These are phyloP conservation scores for Geoglossum cookeanum DNA, from an alignment of 2,329 filamentous ascomycete species.

Conservation along the genomic window DNA sequence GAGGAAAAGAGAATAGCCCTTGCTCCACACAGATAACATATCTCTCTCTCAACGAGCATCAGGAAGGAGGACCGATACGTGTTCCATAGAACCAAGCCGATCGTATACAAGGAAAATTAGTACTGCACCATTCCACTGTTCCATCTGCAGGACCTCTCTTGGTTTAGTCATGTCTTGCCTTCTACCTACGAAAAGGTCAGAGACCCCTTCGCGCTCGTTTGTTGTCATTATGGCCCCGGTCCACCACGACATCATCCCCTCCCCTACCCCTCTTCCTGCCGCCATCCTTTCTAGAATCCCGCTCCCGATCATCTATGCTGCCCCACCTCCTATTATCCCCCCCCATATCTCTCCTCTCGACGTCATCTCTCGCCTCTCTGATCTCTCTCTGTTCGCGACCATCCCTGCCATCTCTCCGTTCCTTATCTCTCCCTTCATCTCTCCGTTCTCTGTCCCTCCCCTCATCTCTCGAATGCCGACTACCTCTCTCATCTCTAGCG, in stretches of 20 bases:
- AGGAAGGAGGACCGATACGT: background rate
- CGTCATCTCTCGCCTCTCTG: background rate
- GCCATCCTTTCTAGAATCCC: constrained; percentile 1
- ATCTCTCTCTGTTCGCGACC: background rate
- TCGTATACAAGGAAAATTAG: background rate
- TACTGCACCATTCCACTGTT: background rate
- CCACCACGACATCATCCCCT: background rate
- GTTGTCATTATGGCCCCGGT: background rate
- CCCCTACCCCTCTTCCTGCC: constrained; percentile 1
- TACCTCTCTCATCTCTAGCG: constrained; percentile 3
- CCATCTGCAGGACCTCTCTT: background rate
- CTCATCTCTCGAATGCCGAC: constrained; percentile 2
- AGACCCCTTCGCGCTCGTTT: background rate
- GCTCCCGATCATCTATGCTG: background rate
- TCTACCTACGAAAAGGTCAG: background rate
- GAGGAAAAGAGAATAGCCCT: background rate
- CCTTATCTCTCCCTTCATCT: constrained; percentile 1
- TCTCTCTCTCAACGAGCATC: background rate
- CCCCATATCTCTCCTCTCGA: background rate
- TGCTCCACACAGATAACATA: background rate
- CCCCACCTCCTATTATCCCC: background rate
- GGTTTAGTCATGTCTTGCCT: background rate
- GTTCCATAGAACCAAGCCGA: background rate
- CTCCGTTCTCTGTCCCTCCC: constrained; percentile 3
- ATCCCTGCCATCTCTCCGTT: constrained; percentile 2